These are phyloP conservation scores for Chlamydomonas reinhardtii DNA, from an alignment of 163 green algal species.

Conservation along the genomic window DNA sequence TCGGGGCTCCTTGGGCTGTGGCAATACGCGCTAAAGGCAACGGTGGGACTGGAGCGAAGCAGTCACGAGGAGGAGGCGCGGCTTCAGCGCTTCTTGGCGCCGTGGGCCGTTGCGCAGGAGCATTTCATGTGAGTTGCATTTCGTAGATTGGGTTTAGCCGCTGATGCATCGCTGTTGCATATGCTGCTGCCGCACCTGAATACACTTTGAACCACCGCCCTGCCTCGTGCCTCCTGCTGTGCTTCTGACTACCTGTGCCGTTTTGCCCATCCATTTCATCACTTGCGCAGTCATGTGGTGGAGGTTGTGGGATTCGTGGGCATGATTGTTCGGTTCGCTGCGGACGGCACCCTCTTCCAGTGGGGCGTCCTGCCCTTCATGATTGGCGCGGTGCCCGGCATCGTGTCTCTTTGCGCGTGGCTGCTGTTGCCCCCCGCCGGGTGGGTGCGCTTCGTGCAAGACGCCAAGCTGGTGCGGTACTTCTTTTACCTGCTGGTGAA, in stretches of 20 bases:
- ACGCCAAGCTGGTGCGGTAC: slow-evolving; percentile 5
- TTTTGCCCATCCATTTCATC: too few relatives aligned
- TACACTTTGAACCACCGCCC: too few relatives aligned
- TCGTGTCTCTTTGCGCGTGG: neutral
- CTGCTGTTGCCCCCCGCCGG: neutral
- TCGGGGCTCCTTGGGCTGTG: neutral
- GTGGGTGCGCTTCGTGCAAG: neutral
- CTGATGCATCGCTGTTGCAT: too few relatives aligned
- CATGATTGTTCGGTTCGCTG: neutral
- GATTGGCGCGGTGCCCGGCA: neutral
- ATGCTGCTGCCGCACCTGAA: neutral
- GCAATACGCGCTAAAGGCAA: neutral
- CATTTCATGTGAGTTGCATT: slow-evolving; percentile 1
- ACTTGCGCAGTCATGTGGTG: neutral
- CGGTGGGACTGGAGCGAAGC: neutral
- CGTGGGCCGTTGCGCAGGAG: slow-evolving; percentile 9
- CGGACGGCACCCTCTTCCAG: neutral
- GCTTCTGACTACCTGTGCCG: too few relatives aligned
- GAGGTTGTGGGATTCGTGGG: neutral
- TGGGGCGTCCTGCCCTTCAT: neutral
- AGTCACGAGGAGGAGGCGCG: neutral
- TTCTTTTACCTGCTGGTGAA: slow-evolving; percentile 2
- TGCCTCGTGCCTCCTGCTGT: too few relatives aligned
- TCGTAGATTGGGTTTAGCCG: too few relatives aligned
- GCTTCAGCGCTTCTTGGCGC: neutral